Evolutionary conservation across 2,329 filamentous ascomycete species (phyloP).

Genomic region (Xylaria arbuscula): DNA sequence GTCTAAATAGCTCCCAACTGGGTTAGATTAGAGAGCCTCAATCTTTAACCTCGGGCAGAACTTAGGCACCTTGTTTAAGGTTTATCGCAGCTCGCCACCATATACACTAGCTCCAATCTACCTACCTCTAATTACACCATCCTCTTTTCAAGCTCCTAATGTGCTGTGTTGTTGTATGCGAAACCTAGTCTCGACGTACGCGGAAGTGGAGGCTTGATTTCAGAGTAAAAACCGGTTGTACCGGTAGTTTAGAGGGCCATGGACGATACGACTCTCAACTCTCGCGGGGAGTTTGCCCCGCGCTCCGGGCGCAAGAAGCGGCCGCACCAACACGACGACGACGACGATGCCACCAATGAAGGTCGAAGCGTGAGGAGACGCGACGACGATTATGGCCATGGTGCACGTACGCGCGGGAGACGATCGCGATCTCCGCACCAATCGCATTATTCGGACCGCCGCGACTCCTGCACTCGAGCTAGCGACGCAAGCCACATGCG

Average conservation of each 20-base stretch:
- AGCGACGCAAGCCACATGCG: neutral
- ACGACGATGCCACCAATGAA: neutral
- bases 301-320: constrained; percentile 38
- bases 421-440: constrained; percentile 38
- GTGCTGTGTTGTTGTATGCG: neutral
- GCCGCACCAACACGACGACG: constrained; percentile 37
- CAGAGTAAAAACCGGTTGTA: constrained; percentile 11
- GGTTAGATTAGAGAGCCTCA: neutral
- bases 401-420: constrained; percentile 5
- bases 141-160: neutral
- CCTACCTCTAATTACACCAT: neutral
- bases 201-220: neutral
- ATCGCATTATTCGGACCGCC: neutral
- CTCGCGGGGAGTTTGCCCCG: no score
- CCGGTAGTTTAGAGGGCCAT: constrained; percentile 21
- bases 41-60: neutral
- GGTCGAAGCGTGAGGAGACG: constrained; percentile 37
- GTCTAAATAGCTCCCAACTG: neutral
- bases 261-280: constrained; percentile 31
- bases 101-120: neutral
- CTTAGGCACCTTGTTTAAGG: neutral
- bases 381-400: constrained; percentile 27
- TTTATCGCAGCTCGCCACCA: neutral
- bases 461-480: neutral
- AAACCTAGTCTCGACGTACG: neutral